These are phyloP conservation scores for Musa troglodytarum DNA, from an alignment of 176 grass and related monocot species.

Conservation along the genomic window DNA sequence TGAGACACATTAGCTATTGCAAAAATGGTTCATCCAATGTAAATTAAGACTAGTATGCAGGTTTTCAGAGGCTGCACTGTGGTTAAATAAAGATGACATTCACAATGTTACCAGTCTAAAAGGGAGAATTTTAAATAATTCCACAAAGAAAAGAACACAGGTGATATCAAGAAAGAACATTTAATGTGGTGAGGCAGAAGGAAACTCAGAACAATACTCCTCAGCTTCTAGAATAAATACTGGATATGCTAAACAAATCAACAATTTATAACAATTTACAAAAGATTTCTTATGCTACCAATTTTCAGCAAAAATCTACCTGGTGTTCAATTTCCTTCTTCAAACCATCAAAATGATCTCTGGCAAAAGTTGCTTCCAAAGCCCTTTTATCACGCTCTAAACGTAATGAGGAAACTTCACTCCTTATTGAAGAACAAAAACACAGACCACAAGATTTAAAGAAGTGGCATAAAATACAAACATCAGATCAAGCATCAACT, in stretches of 20 bases:
- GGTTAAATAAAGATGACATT: too few relatives aligned
- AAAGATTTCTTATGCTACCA: not conserved
- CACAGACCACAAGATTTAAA: conserved; percentile 2
- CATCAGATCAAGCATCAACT: not conserved
- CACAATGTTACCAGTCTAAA: too few relatives aligned
- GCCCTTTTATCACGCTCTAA: conserved; percentile 68
- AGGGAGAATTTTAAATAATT: too few relatives aligned
- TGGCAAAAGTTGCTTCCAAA: conserved; percentile 77
- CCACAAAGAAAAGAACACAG: too few relatives aligned
- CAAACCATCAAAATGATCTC: conserved; percentile 65
- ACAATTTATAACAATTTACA: not conserved
- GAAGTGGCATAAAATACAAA: not conserved
- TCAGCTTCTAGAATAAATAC: not conserved
- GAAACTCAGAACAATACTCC: conserved; percentile 5
- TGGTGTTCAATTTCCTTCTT: conserved; percentile 74
- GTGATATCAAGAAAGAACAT: not conserved
- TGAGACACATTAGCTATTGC: too few relatives aligned
- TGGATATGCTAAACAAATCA: too few relatives aligned
- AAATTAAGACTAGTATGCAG: too few relatives aligned
- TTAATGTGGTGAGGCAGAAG: too few relatives aligned
- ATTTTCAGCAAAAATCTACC: conserved; percentile 27
- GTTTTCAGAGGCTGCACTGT: too few relatives aligned
- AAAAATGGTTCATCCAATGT: too few relatives aligned
- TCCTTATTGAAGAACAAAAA: conserved; percentile 36
- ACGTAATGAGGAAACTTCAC: conserved; percentile 38